Evolutionary conservation across 768 basidiomycete species (phyloP), one percentile per base, ranked within the genome.

Genomic region (Termitomyces sp.): DNA sequence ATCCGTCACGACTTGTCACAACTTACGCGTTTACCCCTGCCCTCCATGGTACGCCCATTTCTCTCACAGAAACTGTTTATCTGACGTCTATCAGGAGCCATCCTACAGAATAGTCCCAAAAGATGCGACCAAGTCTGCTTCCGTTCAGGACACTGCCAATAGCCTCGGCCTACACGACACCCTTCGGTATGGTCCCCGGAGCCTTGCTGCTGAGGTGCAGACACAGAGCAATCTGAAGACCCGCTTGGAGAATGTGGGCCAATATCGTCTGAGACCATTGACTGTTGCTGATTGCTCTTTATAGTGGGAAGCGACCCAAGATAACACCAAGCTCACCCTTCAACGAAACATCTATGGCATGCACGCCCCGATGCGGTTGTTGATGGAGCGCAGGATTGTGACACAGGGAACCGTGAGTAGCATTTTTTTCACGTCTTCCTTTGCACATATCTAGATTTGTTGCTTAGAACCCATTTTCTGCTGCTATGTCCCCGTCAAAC

Each of bases 331-430:
- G 71, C 79, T 98, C 60, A 94, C 86, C 52, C 78, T 96, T 75
- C 84, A 94, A 70, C 86, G 96, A 49, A 87, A 93, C 72, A 71
- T 89, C 37, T 89, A 88, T 69, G 97, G 97, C 40, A 72, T 98
- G 67, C 93, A 94, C 70, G 87, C 91, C 20, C 97, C 97, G 2
- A 85, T 96, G 74, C 85, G 96, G 36, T 79, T 86, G 56, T 80
- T 97, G 65, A 98, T 98, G 97, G 97, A 99, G 74, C 86, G 94
- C 70, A 90, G 89, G 78, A 83, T 95, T 46, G 92, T 96, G 9
- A 76, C 84, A 38, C 73, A 63, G 34, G 56, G 60, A 32, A 56
- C 83, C 60, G 96, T 96, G 67, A 65, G 89, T 78, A 7, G 37
- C 45, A 43, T 40, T 45, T 63, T 63, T 29, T 20, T 3, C 14